A percentile compares a stretch with the other conserved stretches of the same genome.
phyloP scores from a whole-genome alignment of 2,329 filamentous ascomycete species.

The Harringtonia aguacate region DNA sequence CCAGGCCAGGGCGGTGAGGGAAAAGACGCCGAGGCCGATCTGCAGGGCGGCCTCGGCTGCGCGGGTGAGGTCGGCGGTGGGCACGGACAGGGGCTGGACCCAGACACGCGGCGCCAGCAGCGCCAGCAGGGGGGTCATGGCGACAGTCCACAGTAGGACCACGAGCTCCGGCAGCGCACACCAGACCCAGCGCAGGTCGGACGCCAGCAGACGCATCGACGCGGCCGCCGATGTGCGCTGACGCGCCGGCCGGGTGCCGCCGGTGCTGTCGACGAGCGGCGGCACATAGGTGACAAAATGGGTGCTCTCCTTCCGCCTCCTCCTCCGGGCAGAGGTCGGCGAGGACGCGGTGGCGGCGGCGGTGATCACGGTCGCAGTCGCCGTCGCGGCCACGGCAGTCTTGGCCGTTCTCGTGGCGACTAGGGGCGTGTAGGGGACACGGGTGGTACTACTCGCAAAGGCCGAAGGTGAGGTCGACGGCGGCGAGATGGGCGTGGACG shows the following conservation, averaged over 20 bases:
- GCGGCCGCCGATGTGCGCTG: background rate
- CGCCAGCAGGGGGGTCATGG: background rate
- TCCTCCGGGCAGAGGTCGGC: no score
- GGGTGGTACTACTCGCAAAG: background rate
- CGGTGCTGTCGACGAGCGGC: constrained; percentile 23
- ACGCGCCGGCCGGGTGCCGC: constrained; percentile 15
- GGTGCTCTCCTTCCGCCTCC: no score
- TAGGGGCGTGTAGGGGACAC: background rate
- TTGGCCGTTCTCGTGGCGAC: background rate
- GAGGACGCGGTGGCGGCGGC: no score
- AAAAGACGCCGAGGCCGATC: constrained; percentile 9
- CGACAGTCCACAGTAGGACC: background rate
- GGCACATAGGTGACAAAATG: constrained; percentile 21
- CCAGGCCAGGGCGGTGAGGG: constrained; percentile 15
- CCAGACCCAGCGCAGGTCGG: constrained; percentile 6
- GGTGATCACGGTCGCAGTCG: no score
- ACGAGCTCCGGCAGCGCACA: constrained; percentile 1
- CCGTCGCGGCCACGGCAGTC: no score
- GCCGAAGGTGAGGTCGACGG: background rate
- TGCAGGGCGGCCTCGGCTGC: constrained; percentile 15
- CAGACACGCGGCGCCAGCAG: background rate
- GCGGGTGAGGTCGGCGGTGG: constrained; percentile 16
- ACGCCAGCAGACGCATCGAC: background rate
- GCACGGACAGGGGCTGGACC: constrained; percentile 1
- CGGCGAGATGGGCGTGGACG: background rate